Base-by-base conservation (phyloP, 768 basidiomycete genomes). In the Aureoboletus auriporus region DNA sequence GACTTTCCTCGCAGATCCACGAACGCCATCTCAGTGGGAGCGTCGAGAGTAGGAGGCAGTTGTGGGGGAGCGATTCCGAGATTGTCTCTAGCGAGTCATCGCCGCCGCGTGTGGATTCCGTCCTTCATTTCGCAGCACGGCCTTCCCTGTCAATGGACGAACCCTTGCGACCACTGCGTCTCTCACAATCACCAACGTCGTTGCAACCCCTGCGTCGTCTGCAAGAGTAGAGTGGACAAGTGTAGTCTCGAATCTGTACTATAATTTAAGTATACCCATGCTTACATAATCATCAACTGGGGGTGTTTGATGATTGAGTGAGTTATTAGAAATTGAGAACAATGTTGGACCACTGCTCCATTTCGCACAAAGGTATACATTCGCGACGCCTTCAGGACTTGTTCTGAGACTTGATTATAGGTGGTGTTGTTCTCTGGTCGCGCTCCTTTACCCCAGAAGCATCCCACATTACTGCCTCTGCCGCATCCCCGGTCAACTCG, bases 281-380 rank as follows among this genome's bases (percentile, higher is more conserved):
- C 46, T 60, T 52, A 60, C 36, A 6, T 57, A 46, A 46, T 46
- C 44, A 46, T 46, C 44, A 4, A 23, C 5, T 9, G 6, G 29
- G 9, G 8, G 35, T 28, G 7, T 20, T 26, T 29, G 7, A 17
- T 23, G 20, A 23, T 23, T 23, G 20, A 23, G 20, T 4, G 20
- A 23, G 20, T 23, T 23, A 23, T 23, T 23, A 23, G 20, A 23
- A 23, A 23, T 23, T 12, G 5, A 12, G 36, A 37, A 8, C 13
- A 27, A 96, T 96, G 93, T 81, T 96, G 50, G 94, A 97, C 71
- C 89, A 93, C 69, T 91, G 93, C 67, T 93, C 92, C 27, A 95
- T 97, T 61, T 91, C 91, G 8, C 92, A 93, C 68, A 90, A 90
- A 79, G 92, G 93, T 86, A 67, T 42, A 47, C 40, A 12, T 10